Conservation (phyloP, 2,329 filamentous ascomycete genomes). For the Claviceps sp. region DNA sequence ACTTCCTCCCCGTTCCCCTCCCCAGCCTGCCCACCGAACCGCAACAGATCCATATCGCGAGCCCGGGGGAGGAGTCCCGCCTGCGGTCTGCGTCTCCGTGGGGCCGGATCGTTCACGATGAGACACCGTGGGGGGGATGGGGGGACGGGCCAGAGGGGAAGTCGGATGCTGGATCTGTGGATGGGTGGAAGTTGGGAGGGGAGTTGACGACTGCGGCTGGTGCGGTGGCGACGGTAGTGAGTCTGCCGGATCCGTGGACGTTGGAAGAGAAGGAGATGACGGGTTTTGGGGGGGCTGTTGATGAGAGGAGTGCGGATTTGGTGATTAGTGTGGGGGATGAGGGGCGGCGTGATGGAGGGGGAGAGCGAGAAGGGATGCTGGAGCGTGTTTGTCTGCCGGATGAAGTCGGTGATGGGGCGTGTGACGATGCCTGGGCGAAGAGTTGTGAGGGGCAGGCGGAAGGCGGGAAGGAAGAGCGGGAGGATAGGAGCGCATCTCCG, state of each 20-base stretch:
- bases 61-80: conserved; percentile 9
- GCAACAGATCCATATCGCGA: conserved; percentile 18
- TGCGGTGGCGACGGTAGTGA: conserved; percentile 10
- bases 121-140: conserved; percentile 24
- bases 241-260: conserved; percentile 18
- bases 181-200: conserved; percentile 8
- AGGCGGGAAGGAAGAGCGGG: not conserved
- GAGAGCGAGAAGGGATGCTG: not conserved
- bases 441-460: not conserved
- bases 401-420: not conserved
- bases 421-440: not conserved
- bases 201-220: not conserved
- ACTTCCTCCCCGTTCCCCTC: conserved; percentile 6
- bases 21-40: conserved; percentile 22
- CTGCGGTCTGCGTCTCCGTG: conserved; percentile 15
- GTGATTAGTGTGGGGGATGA: conserved; percentile 16
- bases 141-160: conserved; percentile 14
- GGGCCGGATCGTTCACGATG: conserved; percentile 12
- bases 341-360: not conserved
- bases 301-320: conserved; percentile 16
- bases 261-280: conserved; percentile 1
- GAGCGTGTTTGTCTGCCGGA: not conserved
- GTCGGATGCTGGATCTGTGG: conserved; percentile 18
- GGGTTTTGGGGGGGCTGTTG: conserved; percentile 4
- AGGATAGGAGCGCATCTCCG: conserved; percentile 9